phyloP scores from a whole-genome alignment of 331 rosid species.

The Dryas integrifolia region DNA sequence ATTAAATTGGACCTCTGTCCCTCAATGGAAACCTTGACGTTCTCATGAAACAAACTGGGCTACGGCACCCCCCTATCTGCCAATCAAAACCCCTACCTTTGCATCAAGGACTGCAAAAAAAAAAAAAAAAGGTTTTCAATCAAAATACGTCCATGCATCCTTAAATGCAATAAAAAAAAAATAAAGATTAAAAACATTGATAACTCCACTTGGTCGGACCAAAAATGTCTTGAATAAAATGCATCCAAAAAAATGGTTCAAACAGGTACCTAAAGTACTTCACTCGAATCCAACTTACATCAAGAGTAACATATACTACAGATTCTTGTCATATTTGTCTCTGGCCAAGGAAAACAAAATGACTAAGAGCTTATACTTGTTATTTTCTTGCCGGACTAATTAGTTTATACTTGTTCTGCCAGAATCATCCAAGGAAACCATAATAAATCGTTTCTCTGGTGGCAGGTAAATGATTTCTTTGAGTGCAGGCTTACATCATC shows the following conservation, averaged over 20 bases:
- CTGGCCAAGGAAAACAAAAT: neutral
- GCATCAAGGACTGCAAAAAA: constrained; percentile 59
- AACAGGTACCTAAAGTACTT: neutral
- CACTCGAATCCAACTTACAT: neutral
- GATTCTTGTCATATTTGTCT: neutral
- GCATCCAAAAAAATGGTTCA: neutral
- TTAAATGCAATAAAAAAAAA: neutral
- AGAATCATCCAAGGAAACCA: neutral
- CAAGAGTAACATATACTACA: neutral
- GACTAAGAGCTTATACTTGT: neutral
- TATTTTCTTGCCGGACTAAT: neutral
- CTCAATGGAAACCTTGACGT: constrained; percentile 25
- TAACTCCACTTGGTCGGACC: neutral
- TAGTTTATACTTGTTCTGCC: neutral
- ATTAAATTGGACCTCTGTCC: constrained; percentile 35
- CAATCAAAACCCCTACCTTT: constrained; percentile 42
- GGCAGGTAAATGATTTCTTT: neutral
- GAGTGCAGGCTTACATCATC: neutral
- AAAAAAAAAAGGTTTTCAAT: neutral
- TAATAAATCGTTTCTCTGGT: neutral
- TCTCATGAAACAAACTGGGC: constrained; percentile 36
- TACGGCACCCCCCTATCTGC: constrained; percentile 28
- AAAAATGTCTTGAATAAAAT: neutral
- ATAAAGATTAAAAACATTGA: no score
- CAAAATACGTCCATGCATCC: neutral